A percentile compares a stretch with the other conserved stretches of the same genome.
These are phyloP conservation scores for Lojkania enalia DNA, from an alignment of 2,329 filamentous ascomycete species.

Conservation along the genomic window DNA sequence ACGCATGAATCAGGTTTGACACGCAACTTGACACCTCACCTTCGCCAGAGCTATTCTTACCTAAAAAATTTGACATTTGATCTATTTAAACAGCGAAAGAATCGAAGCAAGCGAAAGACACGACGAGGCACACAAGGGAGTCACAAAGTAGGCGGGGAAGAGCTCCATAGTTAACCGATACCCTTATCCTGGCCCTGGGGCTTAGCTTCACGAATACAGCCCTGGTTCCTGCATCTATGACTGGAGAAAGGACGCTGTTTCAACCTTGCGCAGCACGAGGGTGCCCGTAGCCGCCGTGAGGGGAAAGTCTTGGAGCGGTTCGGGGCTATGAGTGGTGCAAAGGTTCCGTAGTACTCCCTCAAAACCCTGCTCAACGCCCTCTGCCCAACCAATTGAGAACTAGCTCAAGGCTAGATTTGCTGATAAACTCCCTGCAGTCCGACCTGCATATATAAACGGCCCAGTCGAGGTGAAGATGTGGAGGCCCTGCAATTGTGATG, in stretches of 20 bases:
- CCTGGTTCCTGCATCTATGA: constrained; percentile 39
- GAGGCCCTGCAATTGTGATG: constrained; percentile 14
- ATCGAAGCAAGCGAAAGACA: constrained; percentile 16
- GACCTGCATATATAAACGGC: constrained; percentile 22
- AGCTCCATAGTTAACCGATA: constrained; percentile 35
- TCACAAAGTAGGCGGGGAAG: constrained; percentile 19
- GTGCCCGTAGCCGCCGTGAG: constrained; percentile 33
- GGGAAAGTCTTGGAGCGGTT: constrained; percentile 28
- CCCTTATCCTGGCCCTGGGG: constrained; percentile 19
- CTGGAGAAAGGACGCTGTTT: constrained; percentile 31
- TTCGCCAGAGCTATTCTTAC: constrained; percentile 27
- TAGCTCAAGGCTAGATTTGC: constrained; percentile 22
- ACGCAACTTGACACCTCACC: constrained; percentile 40
- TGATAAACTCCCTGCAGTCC: constrained; percentile 24
- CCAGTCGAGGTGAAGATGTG: constrained; percentile 14
- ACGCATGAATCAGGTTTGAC: constrained; percentile 49
- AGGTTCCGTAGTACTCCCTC: not conserved
- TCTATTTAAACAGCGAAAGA: constrained; percentile 13
- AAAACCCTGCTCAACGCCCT: constrained; percentile 1
- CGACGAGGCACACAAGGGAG: constrained; percentile 19
- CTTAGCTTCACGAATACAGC: constrained; percentile 1
- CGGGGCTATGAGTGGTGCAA: constrained; percentile 27
- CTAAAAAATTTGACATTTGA: constrained; percentile 29
- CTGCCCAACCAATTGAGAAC: constrained; percentile 19
- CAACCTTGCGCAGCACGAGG: constrained; percentile 28